phyloP scores from a whole-genome alignment of 2,329 filamentous ascomycete genomes.

The Claviceps purpurea region DNA sequence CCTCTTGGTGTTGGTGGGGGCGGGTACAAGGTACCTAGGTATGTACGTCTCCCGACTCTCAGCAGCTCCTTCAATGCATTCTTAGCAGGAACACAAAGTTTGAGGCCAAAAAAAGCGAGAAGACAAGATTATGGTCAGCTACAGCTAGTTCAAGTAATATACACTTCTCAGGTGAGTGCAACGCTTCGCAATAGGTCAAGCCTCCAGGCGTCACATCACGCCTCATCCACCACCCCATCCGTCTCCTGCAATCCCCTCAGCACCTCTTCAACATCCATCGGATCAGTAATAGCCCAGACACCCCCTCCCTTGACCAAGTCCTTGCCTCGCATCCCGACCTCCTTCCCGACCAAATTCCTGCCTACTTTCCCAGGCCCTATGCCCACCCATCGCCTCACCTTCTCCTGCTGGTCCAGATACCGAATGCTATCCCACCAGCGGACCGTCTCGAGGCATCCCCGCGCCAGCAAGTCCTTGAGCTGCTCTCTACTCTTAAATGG shows the following conservation, averaged over 20 bases:
- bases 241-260: conserved; percentile 53
- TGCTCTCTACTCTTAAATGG: conserved; percentile 64
- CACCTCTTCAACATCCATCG: conserved; percentile 59
- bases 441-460: conserved; percentile 83
- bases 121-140: too few species aligned
- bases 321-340: conserved; percentile 73
- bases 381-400: conserved; percentile 75
- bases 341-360: conserved; percentile 84
- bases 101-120: too few species aligned
- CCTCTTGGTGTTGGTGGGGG: background rate
- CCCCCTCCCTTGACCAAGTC: conserved; percentile 76
- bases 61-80: too few species aligned
- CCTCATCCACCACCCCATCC: conserved; percentile 36
- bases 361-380: conserved; percentile 92
- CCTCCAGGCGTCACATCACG: too few species aligned
- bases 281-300: conserved; percentile 82
- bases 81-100: too few species aligned
- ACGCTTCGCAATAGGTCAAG: background rate
- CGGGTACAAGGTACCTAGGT: too few species aligned
- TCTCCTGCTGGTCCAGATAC: conserved; percentile 73
- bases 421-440: conserved; percentile 89
- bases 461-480: conserved; percentile 64
- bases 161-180: too few species aligned
- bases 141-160: too few species aligned
- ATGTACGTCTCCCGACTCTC: too few species aligned